Percentiles rank a stretch among this genome's conserved stretches.
These are phyloP conservation scores for Fusarium sp. DNA, from an alignment of 2,329 filamentous ascomycete species.

Conservation along the genomic window DNA sequence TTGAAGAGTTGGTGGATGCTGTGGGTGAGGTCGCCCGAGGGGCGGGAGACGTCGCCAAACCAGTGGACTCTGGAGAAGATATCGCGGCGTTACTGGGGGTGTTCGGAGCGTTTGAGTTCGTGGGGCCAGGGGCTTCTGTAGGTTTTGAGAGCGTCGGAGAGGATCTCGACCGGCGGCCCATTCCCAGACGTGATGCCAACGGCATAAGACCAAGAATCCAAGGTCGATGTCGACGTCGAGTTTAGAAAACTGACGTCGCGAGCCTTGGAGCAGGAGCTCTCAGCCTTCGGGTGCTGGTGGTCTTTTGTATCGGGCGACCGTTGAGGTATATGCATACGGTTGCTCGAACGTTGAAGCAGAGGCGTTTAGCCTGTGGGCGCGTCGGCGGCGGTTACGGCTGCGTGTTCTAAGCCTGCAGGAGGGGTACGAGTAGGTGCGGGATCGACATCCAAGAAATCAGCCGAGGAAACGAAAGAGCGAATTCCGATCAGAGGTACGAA, in stretches of 20 bases:
- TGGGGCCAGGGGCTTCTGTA: conserved; percentile 54
- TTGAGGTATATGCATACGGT: conserved; percentile 34
- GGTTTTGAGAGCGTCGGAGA: conserved; percentile 56
- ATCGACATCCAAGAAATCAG: conserved; percentile 29
- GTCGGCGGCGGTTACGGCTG: conserved; percentile 31
- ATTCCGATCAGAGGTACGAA: conserved; percentile 14
- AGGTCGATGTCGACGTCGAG: conserved; percentile 43
- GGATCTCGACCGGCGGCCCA: conserved; percentile 48
- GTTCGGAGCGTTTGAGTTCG: conserved; percentile 54
- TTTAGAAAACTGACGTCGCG: conserved; percentile 39
- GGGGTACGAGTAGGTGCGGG: conserved; percentile 21
- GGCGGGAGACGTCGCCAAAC: conserved; percentile 51
- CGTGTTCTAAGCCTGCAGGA: conserved; percentile 35
- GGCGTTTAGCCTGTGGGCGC: conserved; percentile 30
- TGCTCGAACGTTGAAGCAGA: conserved; percentile 30
- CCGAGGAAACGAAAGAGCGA: conserved; percentile 2
- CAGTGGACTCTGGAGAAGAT: conserved; percentile 53
- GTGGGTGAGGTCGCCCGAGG: conserved; percentile 43
- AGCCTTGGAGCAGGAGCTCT: conserved; percentile 35
- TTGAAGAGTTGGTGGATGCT: conserved; percentile 43
- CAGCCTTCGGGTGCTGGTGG: conserved; percentile 22
- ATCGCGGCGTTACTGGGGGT: conserved; percentile 56
- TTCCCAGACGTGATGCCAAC: conserved; percentile 48
- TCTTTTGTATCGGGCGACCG: conserved; percentile 28
- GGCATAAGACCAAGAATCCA: conserved; percentile 47